These are phyloP conservation scores for Penicillium sp. DNA, from an alignment of 2,329 filamentous ascomycete genomes.

Conservation along the genomic window DNA sequence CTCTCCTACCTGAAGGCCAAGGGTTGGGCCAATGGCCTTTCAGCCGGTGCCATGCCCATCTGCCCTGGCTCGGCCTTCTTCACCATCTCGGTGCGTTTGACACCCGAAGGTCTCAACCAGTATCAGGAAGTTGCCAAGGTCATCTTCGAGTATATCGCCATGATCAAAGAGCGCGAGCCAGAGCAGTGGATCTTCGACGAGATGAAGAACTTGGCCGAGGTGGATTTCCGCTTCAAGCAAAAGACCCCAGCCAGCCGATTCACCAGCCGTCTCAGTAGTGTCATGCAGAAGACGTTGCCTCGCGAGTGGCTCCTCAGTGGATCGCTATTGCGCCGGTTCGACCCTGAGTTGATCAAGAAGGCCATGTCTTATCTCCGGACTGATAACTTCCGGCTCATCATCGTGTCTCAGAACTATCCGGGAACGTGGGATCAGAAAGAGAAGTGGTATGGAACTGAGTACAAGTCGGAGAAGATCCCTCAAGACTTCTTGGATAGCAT, in stretches of 20 bases:
- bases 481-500: slow-evolving; percentile 68
- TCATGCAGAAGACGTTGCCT: slow-evolving; percentile 88
- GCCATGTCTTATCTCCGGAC: slow-evolving; percentile 70
- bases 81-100: slow-evolving; percentile 71
- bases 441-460: slow-evolving; percentile 97
- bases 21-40: slow-evolving; percentile 81
- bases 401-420: slow-evolving; percentile 78
- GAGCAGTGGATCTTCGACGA: slow-evolving; percentile 94
- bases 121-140: slow-evolving; percentile 77
- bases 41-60: slow-evolving; percentile 67
- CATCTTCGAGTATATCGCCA: slow-evolving; percentile 84
- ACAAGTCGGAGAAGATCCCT: slow-evolving; percentile 75
- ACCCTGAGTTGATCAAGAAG: slow-evolving; percentile 67
- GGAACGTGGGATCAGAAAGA: slow-evolving; percentile 83
- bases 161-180: slow-evolving; percentile 73
- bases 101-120: slow-evolving; percentile 75
- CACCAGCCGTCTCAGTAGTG: slow-evolving; percentile 73
- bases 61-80: slow-evolving; percentile 80
- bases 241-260: slow-evolving; percentile 87
- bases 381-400: slow-evolving; percentile 81
- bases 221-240: slow-evolving; percentile 92
- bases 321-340: slow-evolving; percentile 71
- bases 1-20: slow-evolving; percentile 84
- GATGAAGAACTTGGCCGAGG: slow-evolving; percentile 81
- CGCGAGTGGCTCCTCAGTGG: slow-evolving; percentile 84